Conservation (phyloP, 75 land plant genomes). For the Picea sitchensis region DNA sequence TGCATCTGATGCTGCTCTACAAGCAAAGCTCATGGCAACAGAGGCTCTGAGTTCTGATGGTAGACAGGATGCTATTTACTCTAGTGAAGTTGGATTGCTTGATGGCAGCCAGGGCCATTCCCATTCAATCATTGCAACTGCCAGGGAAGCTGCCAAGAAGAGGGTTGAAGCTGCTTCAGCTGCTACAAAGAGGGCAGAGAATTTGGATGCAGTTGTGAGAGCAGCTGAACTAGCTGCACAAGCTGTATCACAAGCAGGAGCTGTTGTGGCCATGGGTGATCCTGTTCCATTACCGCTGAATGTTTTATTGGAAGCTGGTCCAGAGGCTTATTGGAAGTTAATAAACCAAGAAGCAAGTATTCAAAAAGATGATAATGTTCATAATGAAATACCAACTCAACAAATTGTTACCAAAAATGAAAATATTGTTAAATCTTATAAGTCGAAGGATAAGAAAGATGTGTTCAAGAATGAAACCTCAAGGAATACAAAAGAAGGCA, state of each 20-base stretch:
- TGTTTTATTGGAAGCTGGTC: slow-evolving; percentile 51
- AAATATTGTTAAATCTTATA: slow-evolving; percentile 10
- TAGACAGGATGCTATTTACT: neutral
- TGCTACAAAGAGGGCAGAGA: slow-evolving; percentile 70
- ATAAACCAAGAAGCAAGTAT: neutral
- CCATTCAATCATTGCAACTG: slow-evolving; percentile 44
- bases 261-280: slow-evolving; percentile 81
- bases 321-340: slow-evolving; percentile 50
- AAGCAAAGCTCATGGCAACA: slow-evolving; percentile 66
- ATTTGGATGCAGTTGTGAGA: slow-evolving; percentile 78
- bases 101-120: slow-evolving; percentile 20
- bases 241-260: slow-evolving; percentile 85
- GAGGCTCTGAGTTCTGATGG: slow-evolving; percentile 42
- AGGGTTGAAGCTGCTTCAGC: slow-evolving; percentile 71
- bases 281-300: slow-evolving; percentile 50
- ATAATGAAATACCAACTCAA: slow-evolving; percentile 1
- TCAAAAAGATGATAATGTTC: slow-evolving; percentile 12
- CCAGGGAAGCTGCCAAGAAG: slow-evolving; percentile 55
- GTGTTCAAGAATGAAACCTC: slow-evolving; percentile 3
- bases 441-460: slow-evolving; percentile 2
- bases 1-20: slow-evolving; percentile 76
- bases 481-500: neutral
- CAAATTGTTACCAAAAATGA: neutral
- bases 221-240: slow-evolving; percentile 92
- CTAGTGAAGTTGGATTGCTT: slow-evolving; percentile 9